Evolutionary conservation across 176 grass and related monocot species (phyloP), one percentile per base, ranked within the genome.

Genomic region (Aegilops speltoides): DNA sequence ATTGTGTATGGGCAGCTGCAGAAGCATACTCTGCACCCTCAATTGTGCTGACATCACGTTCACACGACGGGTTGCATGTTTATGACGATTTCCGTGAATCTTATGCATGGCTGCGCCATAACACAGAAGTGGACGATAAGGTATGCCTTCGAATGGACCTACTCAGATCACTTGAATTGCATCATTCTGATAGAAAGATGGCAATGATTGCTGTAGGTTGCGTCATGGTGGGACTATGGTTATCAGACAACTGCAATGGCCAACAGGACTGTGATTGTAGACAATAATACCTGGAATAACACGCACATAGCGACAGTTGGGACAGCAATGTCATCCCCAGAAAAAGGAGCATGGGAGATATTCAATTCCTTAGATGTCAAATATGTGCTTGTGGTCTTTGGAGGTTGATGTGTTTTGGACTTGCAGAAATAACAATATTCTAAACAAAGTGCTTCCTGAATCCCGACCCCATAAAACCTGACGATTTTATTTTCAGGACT

Each of bases 211-310:
- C 32, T 92, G 20, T 70, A 99, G 97, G 97, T 99, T 79, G 97
- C 97, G 17, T 99, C 97, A 60, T 99, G 97, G 97, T 99, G 97
- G 97, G 97, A 99, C 52, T 99, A 99, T 82, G 97, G 97, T 83
- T 99, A 99, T 74, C 97, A 99, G 91, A 99, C 97, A 85, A 99
- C 94, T 80, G 97, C 97, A 73, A 99, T 99, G 97, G 97, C 97
- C 69, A 99, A 99, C 78, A 88, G 97, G 71, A 99, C 97, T 63
- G 97, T 99, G 56, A 99, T 99, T 83, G 97, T 99, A 79, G 94
- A 99, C 81, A 99, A 99, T 81, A 99, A 99, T 75, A 99, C 97
- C 48, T 99, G 97, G 97, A 99, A 99, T 84, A 99, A 99, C 83
- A 99, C 97, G 46, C 97, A 99, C 89, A 99, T 99, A 91, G 97